These are phyloP conservation scores for Tricholoma sp. DNA, from an alignment of 768 basidiomycete genomes.

Conservation along the genomic window DNA sequence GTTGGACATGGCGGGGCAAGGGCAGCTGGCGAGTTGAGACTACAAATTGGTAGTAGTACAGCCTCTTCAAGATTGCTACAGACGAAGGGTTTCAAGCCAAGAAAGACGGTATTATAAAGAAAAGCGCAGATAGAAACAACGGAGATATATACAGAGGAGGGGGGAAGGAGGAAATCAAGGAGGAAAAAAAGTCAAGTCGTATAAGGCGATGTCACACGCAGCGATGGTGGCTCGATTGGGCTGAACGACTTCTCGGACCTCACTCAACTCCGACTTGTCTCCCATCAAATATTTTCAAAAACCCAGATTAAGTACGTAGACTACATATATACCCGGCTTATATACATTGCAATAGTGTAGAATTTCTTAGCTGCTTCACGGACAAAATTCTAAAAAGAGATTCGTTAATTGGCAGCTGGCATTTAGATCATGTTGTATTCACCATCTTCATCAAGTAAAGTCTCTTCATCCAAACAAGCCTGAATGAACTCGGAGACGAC, in stretches of 20 bases:
- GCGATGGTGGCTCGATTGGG: conserved; percentile 6
- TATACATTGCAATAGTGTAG: neutral
- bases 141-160: neutral
- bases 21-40: neutral
- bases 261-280: neutral
- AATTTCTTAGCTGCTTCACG: conserved; percentile 6
- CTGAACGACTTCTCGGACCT: neutral
- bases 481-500: conserved; percentile 74
- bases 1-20: conserved; percentile 29
- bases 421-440: conserved; percentile 1
- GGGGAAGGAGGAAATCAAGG: conserved; percentile 4
- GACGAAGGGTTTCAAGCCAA: neutral
- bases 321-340: no score
- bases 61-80: neutral
- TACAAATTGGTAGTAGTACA: neutral
- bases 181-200: conserved; percentile 8
- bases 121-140: neutral
- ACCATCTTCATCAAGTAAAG: conserved; percentile 85
- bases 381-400: conserved; percentile 19
- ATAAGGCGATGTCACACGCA: conserved; percentile 1
- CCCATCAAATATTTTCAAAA: conserved; percentile 9
- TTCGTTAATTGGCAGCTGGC: neutral
- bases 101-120: neutral
- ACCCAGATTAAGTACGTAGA: neutral
- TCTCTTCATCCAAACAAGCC: conserved; percentile 78